These are phyloP conservation scores for Leucoagaricus sp. DNA, from an alignment of 1,284 basidiomycete species.

Conservation along the genomic window DNA sequence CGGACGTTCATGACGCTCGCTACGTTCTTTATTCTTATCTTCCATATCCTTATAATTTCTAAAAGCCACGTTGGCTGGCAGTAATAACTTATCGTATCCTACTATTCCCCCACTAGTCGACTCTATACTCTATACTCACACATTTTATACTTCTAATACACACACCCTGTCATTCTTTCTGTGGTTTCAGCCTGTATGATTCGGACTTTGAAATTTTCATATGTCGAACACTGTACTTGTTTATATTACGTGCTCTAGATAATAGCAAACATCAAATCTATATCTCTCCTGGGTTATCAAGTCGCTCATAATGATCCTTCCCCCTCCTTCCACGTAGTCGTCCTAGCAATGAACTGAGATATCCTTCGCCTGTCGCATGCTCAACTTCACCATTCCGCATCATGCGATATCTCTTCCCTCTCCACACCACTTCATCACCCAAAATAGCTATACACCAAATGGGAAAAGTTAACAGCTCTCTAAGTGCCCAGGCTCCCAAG, in stretches of 20 bases:
- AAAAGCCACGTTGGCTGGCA: constrained; percentile 12
- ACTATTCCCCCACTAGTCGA: not conserved
- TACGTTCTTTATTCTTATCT: constrained; percentile 14
- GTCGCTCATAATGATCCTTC: constrained; percentile 28
- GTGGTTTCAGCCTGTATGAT: constrained; percentile 11
- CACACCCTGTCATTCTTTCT: constrained; percentile 14
- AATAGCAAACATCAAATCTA: constrained; percentile 5
- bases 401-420: constrained; percentile 70
- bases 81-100: constrained; percentile 7
- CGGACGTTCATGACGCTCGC: constrained; percentile 14
- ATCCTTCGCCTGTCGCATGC: constrained; percentile 15
- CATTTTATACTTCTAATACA: constrained; percentile 2
- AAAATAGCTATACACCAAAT: constrained; percentile 83
- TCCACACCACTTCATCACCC: constrained; percentile 83
- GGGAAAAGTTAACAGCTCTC: constrained; percentile 82
- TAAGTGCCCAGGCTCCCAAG: constrained; percentile 71
- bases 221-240: constrained; percentile 5
- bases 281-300: constrained; percentile 25
- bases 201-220: constrained; percentile 6
- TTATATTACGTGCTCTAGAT: constrained; percentile 13
- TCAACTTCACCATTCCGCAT: constrained; percentile 65
- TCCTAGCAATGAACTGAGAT: constrained; percentile 19
- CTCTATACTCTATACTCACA: constrained; percentile 9
- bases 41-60: constrained; percentile 14
- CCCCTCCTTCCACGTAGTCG: constrained; percentile 15